Percentiles rank a stretch among this genome's conserved stretches.
Conservation (phyloP, 169 alveolate genomes). For the Perkinsus olseni region DNA sequence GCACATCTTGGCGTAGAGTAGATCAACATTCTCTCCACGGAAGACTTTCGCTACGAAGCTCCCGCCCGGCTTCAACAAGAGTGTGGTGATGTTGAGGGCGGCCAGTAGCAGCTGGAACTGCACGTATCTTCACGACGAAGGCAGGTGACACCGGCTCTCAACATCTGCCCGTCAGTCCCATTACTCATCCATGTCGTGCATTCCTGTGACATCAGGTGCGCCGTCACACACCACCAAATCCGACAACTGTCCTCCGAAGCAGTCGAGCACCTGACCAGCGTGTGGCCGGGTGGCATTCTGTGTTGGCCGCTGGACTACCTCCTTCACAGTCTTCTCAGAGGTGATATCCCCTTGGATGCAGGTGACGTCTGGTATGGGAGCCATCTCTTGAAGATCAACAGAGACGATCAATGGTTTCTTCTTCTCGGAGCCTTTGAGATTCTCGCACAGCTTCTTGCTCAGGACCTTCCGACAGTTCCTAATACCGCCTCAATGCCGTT, state of each 20-base stretch:
- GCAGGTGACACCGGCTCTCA: too few relatives aligned
- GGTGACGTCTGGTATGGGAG: constrained; percentile 85
- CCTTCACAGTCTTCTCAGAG: constrained; percentile 72
- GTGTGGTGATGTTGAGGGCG: constrained; percentile 76
- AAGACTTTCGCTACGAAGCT: constrained; percentile 90
- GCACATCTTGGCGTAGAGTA: constrained; percentile 38
- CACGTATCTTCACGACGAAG: constrained; percentile 43
- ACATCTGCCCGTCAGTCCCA: not conserved
- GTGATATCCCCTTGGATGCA: constrained; percentile 94
- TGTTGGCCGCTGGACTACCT: constrained; percentile 13
- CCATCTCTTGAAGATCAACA: constrained; percentile 93
- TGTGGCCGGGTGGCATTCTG: not conserved
- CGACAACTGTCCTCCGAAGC: constrained; percentile 57
- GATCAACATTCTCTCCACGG: constrained; percentile 81
- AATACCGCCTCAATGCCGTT: constrained; percentile 21
- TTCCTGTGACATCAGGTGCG: constrained; percentile 97
- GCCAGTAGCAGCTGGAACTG: constrained; percentile 87
- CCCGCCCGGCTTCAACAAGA: constrained; percentile 83
- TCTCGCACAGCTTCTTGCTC: constrained; percentile 23
- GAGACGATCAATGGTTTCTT: constrained; percentile 77
- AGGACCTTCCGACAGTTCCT: not conserved
- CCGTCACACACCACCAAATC: constrained; percentile 95
- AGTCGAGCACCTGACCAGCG: constrained; percentile 37
- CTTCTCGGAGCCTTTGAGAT: not conserved
- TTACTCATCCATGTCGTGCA: constrained; percentile 79